A percentile compares a stretch with the other conserved stretches of the same genome.
Conservation (phyloP, 805 yeast genomes). For the Candida sithepensis region DNA sequence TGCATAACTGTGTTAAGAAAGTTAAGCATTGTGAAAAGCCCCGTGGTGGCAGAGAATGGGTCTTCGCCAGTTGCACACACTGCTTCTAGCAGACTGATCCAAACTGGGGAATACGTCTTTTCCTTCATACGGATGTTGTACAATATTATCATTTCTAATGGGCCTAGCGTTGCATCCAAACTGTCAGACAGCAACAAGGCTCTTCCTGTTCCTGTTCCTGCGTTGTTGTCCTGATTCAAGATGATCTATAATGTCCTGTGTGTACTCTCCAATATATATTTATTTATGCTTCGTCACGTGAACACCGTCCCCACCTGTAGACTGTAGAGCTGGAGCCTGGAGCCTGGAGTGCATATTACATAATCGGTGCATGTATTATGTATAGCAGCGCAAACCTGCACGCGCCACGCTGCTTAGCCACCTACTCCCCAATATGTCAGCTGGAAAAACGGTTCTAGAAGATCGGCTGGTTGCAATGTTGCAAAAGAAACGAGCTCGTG, state of each 20-base stretch:
- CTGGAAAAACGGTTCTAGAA: slow-evolving; percentile 2
- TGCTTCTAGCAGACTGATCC: not conserved
- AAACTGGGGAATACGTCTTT: slow-evolving; percentile 4
- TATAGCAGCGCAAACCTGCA: too few species aligned
- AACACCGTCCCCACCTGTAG: too few species aligned
- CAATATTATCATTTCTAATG: not conserved
- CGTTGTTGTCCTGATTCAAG: not conserved
- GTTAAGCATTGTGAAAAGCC: slow-evolving; percentile 1
- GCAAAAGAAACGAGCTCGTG: not conserved
- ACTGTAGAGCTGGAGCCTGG: too few species aligned
- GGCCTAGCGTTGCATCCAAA: not conserved
- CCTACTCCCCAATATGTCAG: not conserved
- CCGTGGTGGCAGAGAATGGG: not conserved
- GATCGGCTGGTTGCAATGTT: not conserved
- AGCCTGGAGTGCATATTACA: too few species aligned
- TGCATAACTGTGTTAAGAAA: slow-evolving; percentile 14
- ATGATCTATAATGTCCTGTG: not conserved
- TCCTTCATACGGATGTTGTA: not conserved
- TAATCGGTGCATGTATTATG: too few species aligned
- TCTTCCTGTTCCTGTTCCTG: not conserved
- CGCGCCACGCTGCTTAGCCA: not conserved
- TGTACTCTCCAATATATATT: not conserved
- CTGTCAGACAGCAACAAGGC: not conserved
- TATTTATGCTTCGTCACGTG: not conserved
- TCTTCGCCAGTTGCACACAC: not conserved